Evolutionary conservation across 169 alveolate genomes (phyloP).

Genomic region (Plasmodium reichenowi): DNA sequence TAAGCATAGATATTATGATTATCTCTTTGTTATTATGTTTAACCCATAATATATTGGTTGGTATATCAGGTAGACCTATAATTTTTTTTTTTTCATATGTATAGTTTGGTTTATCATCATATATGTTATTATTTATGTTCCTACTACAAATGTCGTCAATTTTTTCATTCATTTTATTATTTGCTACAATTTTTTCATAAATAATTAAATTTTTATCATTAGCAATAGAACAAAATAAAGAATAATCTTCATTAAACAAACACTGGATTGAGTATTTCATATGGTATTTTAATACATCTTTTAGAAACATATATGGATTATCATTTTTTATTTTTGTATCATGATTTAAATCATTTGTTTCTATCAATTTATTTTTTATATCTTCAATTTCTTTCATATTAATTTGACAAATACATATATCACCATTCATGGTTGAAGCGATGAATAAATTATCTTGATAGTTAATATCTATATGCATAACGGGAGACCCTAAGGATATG

Average conservation of each 20-base stretch:
- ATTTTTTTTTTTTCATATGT: constrained; percentile 61
- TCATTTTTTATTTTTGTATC: constrained; percentile 39
- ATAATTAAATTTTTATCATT: constrained; percentile 73
- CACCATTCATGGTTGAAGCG: constrained; percentile 68
- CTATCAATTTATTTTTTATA: constrained; percentile 14
- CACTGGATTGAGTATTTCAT: constrained; percentile 56
- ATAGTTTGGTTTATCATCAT: too few species aligned
- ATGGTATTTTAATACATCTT: constrained; percentile 46
- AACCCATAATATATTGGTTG: constrained; percentile 59
- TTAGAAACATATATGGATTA: constrained; percentile 29
- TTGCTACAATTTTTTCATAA: constrained; percentile 43
- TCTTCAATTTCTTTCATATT: constrained; percentile 11
- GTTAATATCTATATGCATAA: constrained; percentile 69
- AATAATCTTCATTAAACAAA: constrained; percentile 42
- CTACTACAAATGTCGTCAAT: neutral
- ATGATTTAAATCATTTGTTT: constrained; percentile 30
- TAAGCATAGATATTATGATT: constrained; percentile 51
- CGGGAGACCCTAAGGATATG: constrained; percentile 42
- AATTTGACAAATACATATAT: constrained; percentile 50
- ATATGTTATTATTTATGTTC: too few species aligned
- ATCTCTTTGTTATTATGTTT: constrained; percentile 27
- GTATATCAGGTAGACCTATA: constrained; percentile 66
- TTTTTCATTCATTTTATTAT: neutral
- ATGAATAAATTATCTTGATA: constrained; percentile 56
- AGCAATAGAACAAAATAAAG: constrained; percentile 65